Conservation (phyloP, 768 basidiomycete species). For the Piloderma croceum region DNA sequence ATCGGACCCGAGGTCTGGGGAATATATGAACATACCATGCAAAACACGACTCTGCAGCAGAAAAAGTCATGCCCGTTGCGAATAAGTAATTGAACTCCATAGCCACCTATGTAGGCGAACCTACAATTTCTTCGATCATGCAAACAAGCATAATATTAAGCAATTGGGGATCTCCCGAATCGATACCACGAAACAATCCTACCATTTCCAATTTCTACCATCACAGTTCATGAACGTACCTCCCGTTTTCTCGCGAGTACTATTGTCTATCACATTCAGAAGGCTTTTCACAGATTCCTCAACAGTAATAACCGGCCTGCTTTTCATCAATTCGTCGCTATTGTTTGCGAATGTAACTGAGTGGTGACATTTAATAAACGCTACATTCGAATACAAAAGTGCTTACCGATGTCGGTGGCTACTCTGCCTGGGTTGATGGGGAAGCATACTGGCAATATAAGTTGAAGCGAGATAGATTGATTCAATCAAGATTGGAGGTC, state of each 20-base stretch:
- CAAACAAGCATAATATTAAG: too few relatives aligned
- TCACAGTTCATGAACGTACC: neutral
- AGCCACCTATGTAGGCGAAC: too few relatives aligned
- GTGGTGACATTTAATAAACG: neutral
- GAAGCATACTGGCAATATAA: neutral
- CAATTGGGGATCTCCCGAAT: too few relatives aligned
- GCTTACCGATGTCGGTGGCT: conserved; percentile 2
- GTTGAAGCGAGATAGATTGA: neutral
- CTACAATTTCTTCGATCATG: too few relatives aligned
- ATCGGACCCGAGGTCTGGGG: too few relatives aligned
- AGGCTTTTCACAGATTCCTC: neutral
- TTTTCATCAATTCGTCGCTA: neutral
- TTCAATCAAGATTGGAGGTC: neutral
- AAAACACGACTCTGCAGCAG: too few relatives aligned
- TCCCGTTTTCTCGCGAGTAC: neutral
- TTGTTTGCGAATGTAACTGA: neutral
- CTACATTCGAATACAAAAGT: neutral
- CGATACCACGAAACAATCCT: too few relatives aligned
- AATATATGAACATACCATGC: too few relatives aligned
- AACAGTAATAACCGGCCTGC: neutral
- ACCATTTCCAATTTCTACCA: too few relatives aligned
- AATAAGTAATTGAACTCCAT: too few relatives aligned
- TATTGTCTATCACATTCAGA: neutral
- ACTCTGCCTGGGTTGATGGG: conserved; percentile 1
- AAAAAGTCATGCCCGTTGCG: too few relatives aligned